phyloP scores from a whole-genome alignment of 1,284 basidiomycete genomes.

The Testicularia cyperi region DNA sequence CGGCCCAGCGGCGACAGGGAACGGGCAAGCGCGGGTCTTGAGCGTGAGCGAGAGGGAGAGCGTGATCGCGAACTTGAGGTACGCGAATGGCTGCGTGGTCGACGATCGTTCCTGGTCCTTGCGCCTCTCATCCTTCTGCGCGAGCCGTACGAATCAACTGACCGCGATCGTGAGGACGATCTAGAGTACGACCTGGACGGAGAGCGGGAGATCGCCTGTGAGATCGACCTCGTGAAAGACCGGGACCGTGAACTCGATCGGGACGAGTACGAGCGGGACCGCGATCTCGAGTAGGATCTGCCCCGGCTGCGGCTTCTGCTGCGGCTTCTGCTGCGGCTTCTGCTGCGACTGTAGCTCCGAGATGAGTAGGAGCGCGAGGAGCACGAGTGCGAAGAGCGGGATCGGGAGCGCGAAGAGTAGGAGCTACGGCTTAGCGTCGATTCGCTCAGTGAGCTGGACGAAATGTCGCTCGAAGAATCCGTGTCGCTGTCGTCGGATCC shows the following conservation, averaged over 20 bases:
- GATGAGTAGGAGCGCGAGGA: conserved; percentile 18
- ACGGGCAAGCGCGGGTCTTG: no score
- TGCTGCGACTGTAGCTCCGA: not conserved
- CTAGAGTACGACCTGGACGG: conserved; percentile 19
- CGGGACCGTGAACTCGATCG: not conserved
- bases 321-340: not conserved
- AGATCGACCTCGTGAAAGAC: not conserved
- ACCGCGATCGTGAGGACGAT: conserved; percentile 8
- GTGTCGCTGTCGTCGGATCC: conserved; percentile 28
- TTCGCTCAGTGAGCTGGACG: conserved; percentile 25
- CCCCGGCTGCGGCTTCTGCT: not conserved
- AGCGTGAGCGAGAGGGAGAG: conserved; percentile 16
- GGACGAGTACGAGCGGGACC: not conserved
- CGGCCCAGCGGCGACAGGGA: no score
- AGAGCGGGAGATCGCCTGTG: no score
- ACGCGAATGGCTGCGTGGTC: conserved; percentile 16
- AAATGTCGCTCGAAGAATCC: conserved; percentile 23
- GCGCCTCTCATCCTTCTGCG: no score
- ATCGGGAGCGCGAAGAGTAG: conserved; percentile 15
- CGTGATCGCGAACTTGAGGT: conserved; percentile 10
- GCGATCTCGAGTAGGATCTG: no score
- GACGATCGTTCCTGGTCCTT: conserved; percentile 6
- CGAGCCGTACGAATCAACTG: no score
- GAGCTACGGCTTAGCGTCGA: conserved; percentile 11
- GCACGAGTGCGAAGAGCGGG: conserved; percentile 22